Base-by-base conservation (phyloP, 768 basidiomycete species). In the Pleurotus salmoneostramineus region DNA sequence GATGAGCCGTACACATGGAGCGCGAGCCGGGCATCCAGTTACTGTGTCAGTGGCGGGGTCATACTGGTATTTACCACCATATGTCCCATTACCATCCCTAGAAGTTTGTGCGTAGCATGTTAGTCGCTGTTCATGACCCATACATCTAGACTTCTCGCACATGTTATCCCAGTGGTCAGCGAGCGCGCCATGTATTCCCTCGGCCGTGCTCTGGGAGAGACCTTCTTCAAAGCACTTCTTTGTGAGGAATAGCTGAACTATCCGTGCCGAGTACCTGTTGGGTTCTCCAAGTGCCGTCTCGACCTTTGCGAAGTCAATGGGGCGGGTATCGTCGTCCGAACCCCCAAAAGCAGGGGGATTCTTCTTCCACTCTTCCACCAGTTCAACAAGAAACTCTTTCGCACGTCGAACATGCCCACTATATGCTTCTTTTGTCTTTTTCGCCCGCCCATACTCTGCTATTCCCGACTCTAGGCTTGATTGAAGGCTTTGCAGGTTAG, bases 1-100 rank as follows among this genome's bases (percentile, higher is more conserved):
- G 5, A 72, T 31, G 1, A 60, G 52, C 7, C 63, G 57, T 1
- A 74, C 65, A 17, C 61, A 60, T 21, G 47, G 49, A 0, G 67
- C 67, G 1, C 66, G 55, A 0, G 69, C 70, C 3, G 69, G 74
- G 51, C 68, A 69, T 2, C 74, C 72, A 5, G 61, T 50, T 10
- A 73, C 69, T 2, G 35, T 50, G 1, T 59, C 58, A 1, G 63
- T 66, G 3, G 50, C 58, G 46, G 68, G 40, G n/a, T 72, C 56
- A n/a, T 63, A 63, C 5, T 43, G 35, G 60, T 72, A 75, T 1
- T 35, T 40, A 4, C 71, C 69, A 0, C 47, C 49, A 58, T 72
- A 73, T 14, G 6, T 40, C 6, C 37, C 37, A 40, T 51, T 62
- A 45, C 48, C 58, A 34, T 62, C 56, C 55, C 58, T 63, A n/a